Evolutionary conservation across 108 stramenopile species (phyloP), one percentile per base, ranked within the genome.

Genomic region (Cyclostephanos invisitatus): DNA sequence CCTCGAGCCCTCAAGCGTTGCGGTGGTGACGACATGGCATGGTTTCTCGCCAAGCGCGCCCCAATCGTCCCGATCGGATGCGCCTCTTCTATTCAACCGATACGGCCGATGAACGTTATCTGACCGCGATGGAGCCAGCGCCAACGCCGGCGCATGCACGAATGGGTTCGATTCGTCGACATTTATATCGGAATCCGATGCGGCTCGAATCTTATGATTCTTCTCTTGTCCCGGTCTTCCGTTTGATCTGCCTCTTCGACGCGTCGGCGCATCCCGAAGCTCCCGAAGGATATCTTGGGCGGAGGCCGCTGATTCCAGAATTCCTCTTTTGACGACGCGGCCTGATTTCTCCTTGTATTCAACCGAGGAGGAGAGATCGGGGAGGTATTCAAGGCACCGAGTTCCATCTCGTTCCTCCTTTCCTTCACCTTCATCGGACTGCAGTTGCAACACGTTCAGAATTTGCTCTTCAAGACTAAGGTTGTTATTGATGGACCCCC

Each of bases 281-380:
- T 75, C 74, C 12, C 47, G 28, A 36, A 75, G 51, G 38, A 75
- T 75, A 42, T 75, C 74, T 44, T 75, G 65, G 36, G 74, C 74
- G 2, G 74, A 68, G 3, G 74, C 54, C 21, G 53, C 67, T 7
- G 74, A 75, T 32, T 44, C 67, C 22, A 68, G 54, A 35, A 36
- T 68, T 20, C 67, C 67, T 15, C 36, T 46, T 44, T 68, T 63
- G 8, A 57, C 40, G n/a, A 57, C 24, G 25, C 8, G 22, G 53
- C 64, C 37, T 29, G 63, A 35, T 47, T 53, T 35, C 9, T 22
- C 9, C 37, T 17, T 51, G n/a, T 37, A 46, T 29, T 57, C 64
- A 9, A 29, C 40, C 1, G 5, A 20, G 22, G 9, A 48, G 9
- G 53, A 9, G 7, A 49, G 28, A 21, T 28, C 20, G 59, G 62